Conservation (phyloP, 331 rosid species). For the Arachis monticola region DNA sequence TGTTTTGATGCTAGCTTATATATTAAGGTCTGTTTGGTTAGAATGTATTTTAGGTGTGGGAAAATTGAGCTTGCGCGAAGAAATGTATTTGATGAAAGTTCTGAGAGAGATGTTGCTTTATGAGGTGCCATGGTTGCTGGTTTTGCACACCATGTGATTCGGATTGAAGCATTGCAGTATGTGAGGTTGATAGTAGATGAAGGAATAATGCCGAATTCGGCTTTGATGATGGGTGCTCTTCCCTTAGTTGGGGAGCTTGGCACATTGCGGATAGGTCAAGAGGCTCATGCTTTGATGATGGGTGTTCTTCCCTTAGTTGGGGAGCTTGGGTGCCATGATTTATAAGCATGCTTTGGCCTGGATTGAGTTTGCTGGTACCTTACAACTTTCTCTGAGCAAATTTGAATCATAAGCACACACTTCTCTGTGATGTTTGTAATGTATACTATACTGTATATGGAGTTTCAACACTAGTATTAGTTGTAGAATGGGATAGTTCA, state of each 20-base stretch:
- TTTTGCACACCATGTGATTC: conserved; percentile 57
- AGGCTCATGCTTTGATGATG: conserved; percentile 54
- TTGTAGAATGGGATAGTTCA: conserved; percentile 22
- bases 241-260: conserved; percentile 59
- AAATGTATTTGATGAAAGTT: conserved; percentile 56
- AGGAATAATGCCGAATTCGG: conserved; percentile 59
- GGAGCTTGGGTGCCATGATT: too few relatives aligned
- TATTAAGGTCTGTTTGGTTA: conserved; percentile 50
- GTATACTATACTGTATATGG: background rate
- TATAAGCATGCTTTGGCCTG: conserved; percentile 79
- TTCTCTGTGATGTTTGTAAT: conserved; percentile 7
- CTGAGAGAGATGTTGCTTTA: conserved; percentile 55
- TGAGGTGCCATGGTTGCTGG: conserved; percentile 70
- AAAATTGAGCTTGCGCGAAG: conserved; percentile 56
- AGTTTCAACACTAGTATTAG: background rate
- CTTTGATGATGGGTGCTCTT: conserved; percentile 56
- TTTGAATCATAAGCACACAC: conserved; percentile 7
- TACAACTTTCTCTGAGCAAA: conserved; percentile 21
- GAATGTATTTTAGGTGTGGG: conserved; percentile 56
- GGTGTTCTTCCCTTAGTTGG: too few relatives aligned
- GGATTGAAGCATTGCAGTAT: conserved; percentile 59
- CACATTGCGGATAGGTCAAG: conserved; percentile 51
- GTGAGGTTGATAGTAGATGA: conserved; percentile 59
- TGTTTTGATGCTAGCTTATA: conserved; percentile 48
- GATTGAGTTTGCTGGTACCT: conserved; percentile 80